Evolutionary conservation across 2,329 filamentous ascomycete genomes (phyloP).

Genomic region (Helotiales sp.): DNA sequence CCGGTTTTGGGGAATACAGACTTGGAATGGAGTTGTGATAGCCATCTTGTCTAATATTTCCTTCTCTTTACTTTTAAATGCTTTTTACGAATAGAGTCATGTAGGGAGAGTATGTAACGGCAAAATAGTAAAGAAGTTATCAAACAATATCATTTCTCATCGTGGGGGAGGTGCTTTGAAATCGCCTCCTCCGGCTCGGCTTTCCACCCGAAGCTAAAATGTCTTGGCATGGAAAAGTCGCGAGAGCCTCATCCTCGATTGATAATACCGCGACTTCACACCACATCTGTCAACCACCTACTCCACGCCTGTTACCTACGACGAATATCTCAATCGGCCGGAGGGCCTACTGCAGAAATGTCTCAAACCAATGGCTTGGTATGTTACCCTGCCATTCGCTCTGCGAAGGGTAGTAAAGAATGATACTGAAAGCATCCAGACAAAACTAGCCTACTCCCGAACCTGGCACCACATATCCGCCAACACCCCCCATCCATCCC

Average conservation of each 20-base stretch:
- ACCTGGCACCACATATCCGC: slow-evolving; percentile 88
- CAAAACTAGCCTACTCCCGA: slow-evolving; percentile 92
- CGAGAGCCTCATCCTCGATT: slow-evolving; percentile 5
- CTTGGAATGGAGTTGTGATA: slow-evolving; percentile 38
- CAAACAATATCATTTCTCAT: slow-evolving; percentile 1
- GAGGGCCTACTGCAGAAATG: slow-evolving; percentile 50
- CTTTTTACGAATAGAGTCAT: not conserved
- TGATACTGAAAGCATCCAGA: slow-evolving; percentile 56
- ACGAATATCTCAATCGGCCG: slow-evolving; percentile 23
- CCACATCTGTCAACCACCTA: slow-evolving; percentile 1
- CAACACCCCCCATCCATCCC: slow-evolving; percentile 61
- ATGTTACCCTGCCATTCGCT: slow-evolving; percentile 35
- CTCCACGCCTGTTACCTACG: not conserved
- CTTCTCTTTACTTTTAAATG: not conserved
- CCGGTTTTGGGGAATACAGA: slow-evolving; percentile 17
- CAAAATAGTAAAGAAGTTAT: not conserved
- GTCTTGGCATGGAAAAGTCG: slow-evolving; percentile 25
- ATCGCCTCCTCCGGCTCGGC: slow-evolving; percentile 22
- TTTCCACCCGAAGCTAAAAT: slow-evolving; percentile 6
- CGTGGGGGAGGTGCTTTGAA: slow-evolving; percentile 28
- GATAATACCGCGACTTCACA: slow-evolving; percentile 4
- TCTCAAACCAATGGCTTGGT: slow-evolving; percentile 79
- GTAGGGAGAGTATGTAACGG: not conserved
- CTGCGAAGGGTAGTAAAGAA: not conserved
- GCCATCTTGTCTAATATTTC: slow-evolving; percentile 25